Conservation (phyloP, 1,284 basidiomycete species). For the Chalciporus sp. region DNA sequence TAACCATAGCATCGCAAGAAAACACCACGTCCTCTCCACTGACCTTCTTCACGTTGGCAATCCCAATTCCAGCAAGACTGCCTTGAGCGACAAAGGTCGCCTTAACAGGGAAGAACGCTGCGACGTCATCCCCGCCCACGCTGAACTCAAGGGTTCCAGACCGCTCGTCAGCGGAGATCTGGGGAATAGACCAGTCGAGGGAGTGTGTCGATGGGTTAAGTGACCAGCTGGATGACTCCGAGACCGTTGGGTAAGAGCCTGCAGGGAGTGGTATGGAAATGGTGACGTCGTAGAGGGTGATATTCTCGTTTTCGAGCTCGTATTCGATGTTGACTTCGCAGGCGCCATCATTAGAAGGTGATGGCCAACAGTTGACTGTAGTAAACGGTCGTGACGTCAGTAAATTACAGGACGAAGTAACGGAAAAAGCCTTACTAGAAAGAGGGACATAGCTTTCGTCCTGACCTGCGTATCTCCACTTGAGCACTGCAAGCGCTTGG, state of each 20-base stretch:
- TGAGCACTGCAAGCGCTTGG: conserved; percentile 85
- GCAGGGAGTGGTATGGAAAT: conserved; percentile 91
- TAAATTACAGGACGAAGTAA: neutral
- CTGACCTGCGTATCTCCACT: conserved; percentile 90
- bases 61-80: conserved; percentile 72
- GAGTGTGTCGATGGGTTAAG: conserved; percentile 79
- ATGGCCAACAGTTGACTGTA: conserved; percentile 95
- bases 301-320: conserved; percentile 85
- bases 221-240: conserved; percentile 78
- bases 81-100: conserved; percentile 83
- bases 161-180: conserved; percentile 59
- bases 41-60: conserved; percentile 59
- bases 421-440: conserved; percentile 62
- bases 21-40: conserved; percentile 68
- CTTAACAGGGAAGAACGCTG: conserved; percentile 91
- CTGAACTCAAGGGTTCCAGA: conserved; percentile 88
- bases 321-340: conserved; percentile 97
- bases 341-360: conserved; percentile 85
- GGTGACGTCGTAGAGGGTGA: conserved; percentile 82
- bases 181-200: conserved; percentile 82
- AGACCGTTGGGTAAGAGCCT: conserved; percentile 85
- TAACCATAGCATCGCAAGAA: conserved; percentile 77
- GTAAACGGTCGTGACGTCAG: neutral
- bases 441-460: conserved; percentile 93
- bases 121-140: conserved; percentile 80